These are phyloP conservation scores for Suillus lakei DNA, from an alignment of 768 basidiomycete species.

Conservation along the genomic window DNA sequence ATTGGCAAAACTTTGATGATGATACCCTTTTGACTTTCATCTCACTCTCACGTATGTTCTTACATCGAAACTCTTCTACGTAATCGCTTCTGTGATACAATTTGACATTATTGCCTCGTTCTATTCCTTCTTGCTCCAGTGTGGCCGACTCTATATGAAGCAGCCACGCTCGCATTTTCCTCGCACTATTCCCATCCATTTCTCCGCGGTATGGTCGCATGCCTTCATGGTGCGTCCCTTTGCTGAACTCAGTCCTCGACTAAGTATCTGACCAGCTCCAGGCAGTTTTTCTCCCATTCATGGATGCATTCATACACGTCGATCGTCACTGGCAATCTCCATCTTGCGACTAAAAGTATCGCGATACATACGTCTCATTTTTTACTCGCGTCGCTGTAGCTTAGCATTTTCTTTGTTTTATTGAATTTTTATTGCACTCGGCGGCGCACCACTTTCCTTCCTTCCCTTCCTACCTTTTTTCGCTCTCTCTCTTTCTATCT, in stretches of 20 bases:
- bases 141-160: neutral
- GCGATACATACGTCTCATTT: constrained; percentile 11
- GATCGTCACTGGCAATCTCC: neutral
- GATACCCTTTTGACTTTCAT: constrained; percentile 1
- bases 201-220: neutral
- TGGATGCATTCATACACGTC: constrained; percentile 7
- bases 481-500: neutral
- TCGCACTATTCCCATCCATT: neutral
- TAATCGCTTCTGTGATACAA: constrained; percentile 1
- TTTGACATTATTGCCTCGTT: constrained; percentile 3
- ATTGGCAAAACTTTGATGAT: constrained; percentile 7
- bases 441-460: constrained; percentile 6
- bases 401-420: constrained; percentile 5
- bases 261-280: neutral
- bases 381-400: constrained; percentile 6
- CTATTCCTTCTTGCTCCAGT: constrained; percentile 1
- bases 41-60: neutral
- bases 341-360: constrained; percentile 16
- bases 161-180: neutral
- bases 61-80: constrained; percentile 4
- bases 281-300: neutral
- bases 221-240: neutral
- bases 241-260: neutral
- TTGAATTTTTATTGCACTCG: constrained; percentile 5
- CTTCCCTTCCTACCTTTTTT: neutral